phyloP scores from a whole-genome alignment of 1,284 basidiomycete genomes.

The Ceratobasidium sp. region DNA sequence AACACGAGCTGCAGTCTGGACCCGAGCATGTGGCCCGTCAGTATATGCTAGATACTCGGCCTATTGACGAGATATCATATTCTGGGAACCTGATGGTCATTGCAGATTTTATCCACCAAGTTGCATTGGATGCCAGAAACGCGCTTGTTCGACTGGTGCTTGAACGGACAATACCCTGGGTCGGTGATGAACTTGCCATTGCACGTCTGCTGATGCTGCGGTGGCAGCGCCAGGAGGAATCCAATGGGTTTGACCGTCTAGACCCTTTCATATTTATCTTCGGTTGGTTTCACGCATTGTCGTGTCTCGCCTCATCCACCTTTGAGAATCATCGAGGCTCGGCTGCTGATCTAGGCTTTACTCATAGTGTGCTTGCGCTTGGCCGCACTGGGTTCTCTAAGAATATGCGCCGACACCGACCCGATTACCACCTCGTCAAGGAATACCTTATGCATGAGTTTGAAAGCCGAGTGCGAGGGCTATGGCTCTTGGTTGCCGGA shows the following conservation, averaged over 20 bases:
- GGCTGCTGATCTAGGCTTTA: not conserved
- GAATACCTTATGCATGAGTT: not conserved
- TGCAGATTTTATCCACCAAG: not conserved
- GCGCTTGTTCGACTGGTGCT: not conserved
- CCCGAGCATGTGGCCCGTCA: not conserved
- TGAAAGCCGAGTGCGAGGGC: not conserved
- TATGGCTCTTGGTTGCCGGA: not conserved
- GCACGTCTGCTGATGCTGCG: not conserved
- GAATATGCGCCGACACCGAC: not conserved
- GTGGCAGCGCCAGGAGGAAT: not conserved
- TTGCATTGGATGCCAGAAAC: not conserved
- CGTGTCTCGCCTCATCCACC: not conserved
- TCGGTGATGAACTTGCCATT: not conserved
- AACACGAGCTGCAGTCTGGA: not conserved
- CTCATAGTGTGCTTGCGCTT: not conserved
- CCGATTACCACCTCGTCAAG: not conserved
- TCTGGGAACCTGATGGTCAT: not conserved
- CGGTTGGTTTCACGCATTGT: not conserved
- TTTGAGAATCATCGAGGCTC: slow-evolving; percentile 4
- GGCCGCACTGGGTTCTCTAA: not conserved
- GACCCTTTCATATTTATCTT: not conserved
- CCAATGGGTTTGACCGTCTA: not conserved
- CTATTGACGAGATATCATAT: not conserved
- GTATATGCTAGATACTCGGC: not conserved
- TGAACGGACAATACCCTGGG: not conserved